Evolutionary conservation across 306 rosid species (phyloP), one percentile per base, ranked within the genome.

Genomic region (Casuarina equisetifolia): DNA sequence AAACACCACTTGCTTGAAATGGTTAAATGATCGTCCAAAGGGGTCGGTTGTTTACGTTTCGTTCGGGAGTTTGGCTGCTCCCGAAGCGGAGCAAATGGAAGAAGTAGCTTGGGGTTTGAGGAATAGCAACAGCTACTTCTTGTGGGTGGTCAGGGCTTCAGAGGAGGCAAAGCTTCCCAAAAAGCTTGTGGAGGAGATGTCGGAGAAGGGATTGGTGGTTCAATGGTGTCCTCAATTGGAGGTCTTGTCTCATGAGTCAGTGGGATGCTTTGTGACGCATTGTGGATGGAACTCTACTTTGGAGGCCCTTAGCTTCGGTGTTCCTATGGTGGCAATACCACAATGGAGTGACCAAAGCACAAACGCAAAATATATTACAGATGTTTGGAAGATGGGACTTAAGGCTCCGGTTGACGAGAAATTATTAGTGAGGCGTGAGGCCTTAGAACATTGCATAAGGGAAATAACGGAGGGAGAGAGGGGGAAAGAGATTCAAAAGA

Each of bases 21-120:
- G 97, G 92, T 78, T 89, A 61, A 77, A 81, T n/a, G 32, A 25
- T 25, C 32, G 32, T 25, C 32, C 32, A 25, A 25, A 25, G 32
- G 32, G 32, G 32, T 25, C 32, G 32, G 32, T 25, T 25, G 32
- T 25, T 25, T 25, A 25, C 32, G 32, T 25, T 25, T 25, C 32
- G 32, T 25, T 25, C 32, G 32, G 32, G 1, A 25, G 32, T 25
- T 25, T 25, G 32, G 32, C 32, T 25, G 32, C 32, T 25, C 32
- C 32, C 32, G 32, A 25, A 25, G 32, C 32, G 1, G 32, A 25
- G 32, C 32, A 25, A 25, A 25, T 25, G 32, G 32, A 25, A 25
- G 32, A 25, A 25, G 32, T 25, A 25, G 15, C 38, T 57, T 57
- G 63, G 63, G 63, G 63, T 16, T 57, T 20, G 63, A 20, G 63